Evolutionary conservation across 495 filamentous ascomycete species (phyloP).

Genomic region (Astrothelium macrocarpum): DNA sequence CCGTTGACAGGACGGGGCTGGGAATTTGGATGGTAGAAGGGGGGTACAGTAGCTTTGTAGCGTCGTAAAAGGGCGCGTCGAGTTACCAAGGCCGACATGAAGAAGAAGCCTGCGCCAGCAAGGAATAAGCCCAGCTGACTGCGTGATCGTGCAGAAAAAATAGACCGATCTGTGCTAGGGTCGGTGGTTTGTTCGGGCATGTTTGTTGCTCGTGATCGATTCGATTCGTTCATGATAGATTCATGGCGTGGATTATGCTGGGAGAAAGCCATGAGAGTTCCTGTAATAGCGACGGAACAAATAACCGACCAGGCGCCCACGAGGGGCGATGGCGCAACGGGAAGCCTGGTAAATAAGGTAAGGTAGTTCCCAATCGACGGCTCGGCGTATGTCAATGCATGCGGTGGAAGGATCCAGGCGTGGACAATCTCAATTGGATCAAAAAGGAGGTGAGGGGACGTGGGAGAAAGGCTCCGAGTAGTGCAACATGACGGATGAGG

Average conservation of each 20-base stretch:
- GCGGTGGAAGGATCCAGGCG: not conserved
- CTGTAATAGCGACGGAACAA: not conserved
- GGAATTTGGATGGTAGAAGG: conserved; percentile 50
- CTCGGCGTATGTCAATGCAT: not conserved
- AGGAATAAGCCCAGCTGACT: conserved; percentile 52
- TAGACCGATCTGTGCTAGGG: not conserved
- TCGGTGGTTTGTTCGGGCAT: not conserved
- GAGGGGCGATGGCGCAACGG: not conserved
- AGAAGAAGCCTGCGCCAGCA: conserved; percentile 63
- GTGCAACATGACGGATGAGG: not conserved
- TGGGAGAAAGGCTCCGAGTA: not conserved
- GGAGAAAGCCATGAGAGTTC: not conserved
- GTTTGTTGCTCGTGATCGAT: not conserved
- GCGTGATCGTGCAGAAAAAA: conserved; percentile 36
- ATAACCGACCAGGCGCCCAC: not conserved
- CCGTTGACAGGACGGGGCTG: conserved; percentile 34
- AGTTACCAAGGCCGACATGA: conserved; percentile 58
- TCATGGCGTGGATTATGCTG: not conserved
- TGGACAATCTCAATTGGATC: not conserved
- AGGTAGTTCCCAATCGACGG: not conserved
- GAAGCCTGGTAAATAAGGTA: not conserved
- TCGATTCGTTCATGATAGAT: not conserved
- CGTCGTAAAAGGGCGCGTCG: conserved; percentile 54
- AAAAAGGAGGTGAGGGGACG: not conserved
- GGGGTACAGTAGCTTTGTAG: conserved; percentile 44